phyloP scores from a whole-genome alignment of 768 basidiomycete species.

The Suillus bovinus region DNA sequence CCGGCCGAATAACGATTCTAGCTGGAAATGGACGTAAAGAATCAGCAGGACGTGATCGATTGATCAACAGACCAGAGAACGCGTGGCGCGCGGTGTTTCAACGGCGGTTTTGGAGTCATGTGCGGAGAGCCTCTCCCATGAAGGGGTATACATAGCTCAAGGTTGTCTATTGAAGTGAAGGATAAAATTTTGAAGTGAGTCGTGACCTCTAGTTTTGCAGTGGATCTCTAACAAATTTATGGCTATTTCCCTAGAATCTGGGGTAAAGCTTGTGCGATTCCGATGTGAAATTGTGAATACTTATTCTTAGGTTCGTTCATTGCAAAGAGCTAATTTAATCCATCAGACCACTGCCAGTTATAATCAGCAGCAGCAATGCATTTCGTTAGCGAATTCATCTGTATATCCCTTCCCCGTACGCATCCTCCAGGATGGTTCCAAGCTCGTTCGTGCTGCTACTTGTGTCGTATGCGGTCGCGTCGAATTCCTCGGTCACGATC shows the following conservation, averaged over 20 bases:
- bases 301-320: not conserved
- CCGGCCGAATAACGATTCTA: no score
- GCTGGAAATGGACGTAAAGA: not conserved
- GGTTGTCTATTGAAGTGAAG: not conserved
- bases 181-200: not conserved
- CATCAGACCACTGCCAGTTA: constrained; percentile 3
- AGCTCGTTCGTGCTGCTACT: constrained; percentile 18
- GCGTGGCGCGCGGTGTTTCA: not conserved
- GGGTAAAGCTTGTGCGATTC: not conserved
- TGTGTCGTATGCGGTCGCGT: constrained; percentile 2
- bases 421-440: constrained; percentile 18
- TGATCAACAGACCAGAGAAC: not conserved
- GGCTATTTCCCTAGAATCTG: not conserved
- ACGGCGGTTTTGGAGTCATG: not conserved
- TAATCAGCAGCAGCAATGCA: constrained; percentile 3
- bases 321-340: constrained; percentile 3
- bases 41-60: not conserved
- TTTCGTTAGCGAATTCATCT: not conserved
- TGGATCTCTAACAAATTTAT: not conserved
- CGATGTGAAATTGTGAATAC: no score
- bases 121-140: not conserved
- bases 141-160: not conserved
- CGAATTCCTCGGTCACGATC: constrained; percentile 3
- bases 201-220: not conserved
- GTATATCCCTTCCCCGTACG: constrained; percentile 4